Base-by-base conservation (phyloP, 768 basidiomycete species). In the Calocybe indica region DNA sequence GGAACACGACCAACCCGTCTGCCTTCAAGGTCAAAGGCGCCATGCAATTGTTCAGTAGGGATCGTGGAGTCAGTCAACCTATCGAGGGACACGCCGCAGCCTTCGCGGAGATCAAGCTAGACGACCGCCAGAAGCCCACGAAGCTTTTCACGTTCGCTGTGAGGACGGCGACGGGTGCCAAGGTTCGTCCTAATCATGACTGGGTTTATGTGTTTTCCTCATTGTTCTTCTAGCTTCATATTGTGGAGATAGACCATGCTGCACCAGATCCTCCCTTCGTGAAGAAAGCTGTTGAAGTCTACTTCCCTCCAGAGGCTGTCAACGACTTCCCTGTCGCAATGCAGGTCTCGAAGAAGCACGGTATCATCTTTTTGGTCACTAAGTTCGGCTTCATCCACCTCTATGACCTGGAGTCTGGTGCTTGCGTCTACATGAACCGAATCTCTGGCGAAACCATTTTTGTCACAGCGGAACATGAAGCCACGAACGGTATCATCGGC, bases 371-470 rank as follows among this genome's bases (percentile, higher is more conserved):
- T 71, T 79, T 99, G 48, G 91, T 97, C 62, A 98, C 96, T 47
- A 99, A 99, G 67, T 98, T 92, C 63, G 96, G 96, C 37, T 99
- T 99, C 72, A 98, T 99, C 61, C 96, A 98, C 66, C 79, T 99
- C 10, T 99, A 99, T 67, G 96, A 99, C 68, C 82, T 98, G 54
- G 96, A 99, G 67, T 81, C 92, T 7, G 96, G 94, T 48, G 85
- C 91, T 38, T 98, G 96, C 70, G 83, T 99, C 50, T 99, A 98
- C 75, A 99, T 99, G 96, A 99, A 99, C 78, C 88, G 96, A 55
- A 99, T 99, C 64, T 93, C 91, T 37, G 95, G 96, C 32, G 96
- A 99, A 73, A 98, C 96, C 32, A 98, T 99, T 63, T 99, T 99
- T 63, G 93, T 96, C 39, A 97, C 96, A 9, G 91, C 95, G 32